Percentiles rank a stretch among this genome's conserved stretches.
Conservation (phyloP, 1,139 yeast genomes). For the Pichia sp. region DNA sequence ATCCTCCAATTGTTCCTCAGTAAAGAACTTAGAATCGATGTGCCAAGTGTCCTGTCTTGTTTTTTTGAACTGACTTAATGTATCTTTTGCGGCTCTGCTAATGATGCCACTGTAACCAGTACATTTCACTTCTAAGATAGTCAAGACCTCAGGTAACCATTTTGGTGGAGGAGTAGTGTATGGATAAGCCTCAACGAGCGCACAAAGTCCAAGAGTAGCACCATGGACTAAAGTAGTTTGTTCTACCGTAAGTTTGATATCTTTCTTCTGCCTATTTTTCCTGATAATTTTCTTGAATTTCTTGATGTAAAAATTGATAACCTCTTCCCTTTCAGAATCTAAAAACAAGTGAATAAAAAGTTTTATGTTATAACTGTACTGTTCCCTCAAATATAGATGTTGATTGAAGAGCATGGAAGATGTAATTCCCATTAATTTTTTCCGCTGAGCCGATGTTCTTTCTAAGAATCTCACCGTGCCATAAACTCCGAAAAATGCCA, state of each 20-base stretch:
- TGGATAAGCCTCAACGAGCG: slow-evolving; percentile 86
- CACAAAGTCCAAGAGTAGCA: slow-evolving; percentile 85
- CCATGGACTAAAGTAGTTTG: slow-evolving; percentile 61
- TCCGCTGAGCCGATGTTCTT: slow-evolving; percentile 47
- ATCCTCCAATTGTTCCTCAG: slow-evolving; percentile 78
- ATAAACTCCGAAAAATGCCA: slow-evolving; percentile 69
- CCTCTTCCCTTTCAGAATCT: slow-evolving; percentile 44
- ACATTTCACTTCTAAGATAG: slow-evolving; percentile 64
- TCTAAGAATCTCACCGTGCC: slow-evolving; percentile 68
- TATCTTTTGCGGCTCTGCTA: slow-evolving; percentile 81
- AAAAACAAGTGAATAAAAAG: slow-evolving; percentile 81
- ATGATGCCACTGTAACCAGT: slow-evolving; percentile 70
- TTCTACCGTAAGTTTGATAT: slow-evolving; percentile 32
- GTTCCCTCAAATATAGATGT: slow-evolving; percentile 70
- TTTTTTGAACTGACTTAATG: slow-evolving; percentile 81
- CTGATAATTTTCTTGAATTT: slow-evolving; percentile 38
- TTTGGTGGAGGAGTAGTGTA: slow-evolving; percentile 86
- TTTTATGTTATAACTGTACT: slow-evolving; percentile 71
- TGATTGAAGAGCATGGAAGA: slow-evolving; percentile 55
- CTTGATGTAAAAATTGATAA: slow-evolving; percentile 36
- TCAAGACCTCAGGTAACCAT: slow-evolving; percentile 80
- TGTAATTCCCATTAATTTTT: slow-evolving; percentile 49
- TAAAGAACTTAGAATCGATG: slow-evolving; percentile 73
- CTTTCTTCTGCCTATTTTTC: slow-evolving; percentile 30
- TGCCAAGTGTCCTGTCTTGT: slow-evolving; percentile 97